Evolutionary conservation across 352 stramenopile genomes (phyloP), one percentile per base, ranked within the genome.

Genomic region (Peronospora farinosa): DNA sequence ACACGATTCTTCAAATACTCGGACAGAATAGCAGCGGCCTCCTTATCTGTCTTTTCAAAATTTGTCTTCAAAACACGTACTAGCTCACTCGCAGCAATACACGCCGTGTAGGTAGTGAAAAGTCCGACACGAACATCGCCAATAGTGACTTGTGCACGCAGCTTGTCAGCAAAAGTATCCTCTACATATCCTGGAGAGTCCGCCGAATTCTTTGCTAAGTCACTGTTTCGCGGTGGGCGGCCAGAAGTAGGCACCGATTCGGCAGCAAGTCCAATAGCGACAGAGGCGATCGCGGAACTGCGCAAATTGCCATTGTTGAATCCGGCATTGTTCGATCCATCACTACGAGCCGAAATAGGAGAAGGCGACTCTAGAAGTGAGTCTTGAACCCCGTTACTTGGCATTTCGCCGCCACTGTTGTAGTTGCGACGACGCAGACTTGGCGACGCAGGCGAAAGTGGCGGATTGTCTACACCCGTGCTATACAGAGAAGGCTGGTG

Each of bases 401-500:
- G 58, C 1, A 55, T 60, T 33, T 78, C 72, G 31, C 59, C 74
- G 40, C 50, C 77, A 46, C 63, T 72, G 40, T 83, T 74, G 30
- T 73, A 54, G 51, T 78, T 79, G 17, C 69, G 71, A 31, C 69
- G 73, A 27, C 68, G 63, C 12, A 66, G 35, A n/a, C 58, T 51
- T 8, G 76, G 60, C 4, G 76, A 84, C 17, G 49, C 58, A n/a
- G 72, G 60, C 3, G 72, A 60, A 7, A 56, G 44, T 13, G 68
- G 65, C 15, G 63, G 27, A 35, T 76, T 78, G 1, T 45, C 61
- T 3, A 39, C 62, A 39, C 67, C 63, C 8, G 40, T 65, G 42
- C 58, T 74, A 60, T 90, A 88, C 23, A 84, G 40, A 10, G 76
- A 87, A 9, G 83, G 80, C 47, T 93, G 83, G 44, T 94, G 81